Evolutionary conservation across 2,329 filamentous ascomycete genomes (phyloP).

Genomic region (Talaromyces sp.): DNA sequence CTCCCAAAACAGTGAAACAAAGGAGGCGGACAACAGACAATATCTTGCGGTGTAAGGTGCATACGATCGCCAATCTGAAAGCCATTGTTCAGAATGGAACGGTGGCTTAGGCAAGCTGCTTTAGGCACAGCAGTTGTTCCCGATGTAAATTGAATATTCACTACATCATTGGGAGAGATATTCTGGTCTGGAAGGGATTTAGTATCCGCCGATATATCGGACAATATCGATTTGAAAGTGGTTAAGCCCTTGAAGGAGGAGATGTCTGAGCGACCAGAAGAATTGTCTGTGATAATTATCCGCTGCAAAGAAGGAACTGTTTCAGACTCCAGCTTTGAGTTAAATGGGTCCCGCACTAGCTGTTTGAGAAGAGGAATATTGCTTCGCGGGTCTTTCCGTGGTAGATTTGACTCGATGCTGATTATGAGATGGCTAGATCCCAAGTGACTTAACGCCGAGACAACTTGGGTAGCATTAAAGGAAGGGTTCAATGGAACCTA

Average conservation of each 20-base stretch:
- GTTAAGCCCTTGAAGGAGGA: constrained; percentile 47
- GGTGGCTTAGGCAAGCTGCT: constrained; percentile 85
- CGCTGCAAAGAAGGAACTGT: constrained; percentile 69
- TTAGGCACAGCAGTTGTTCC: constrained; percentile 93
- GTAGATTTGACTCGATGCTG: constrained; percentile 82
- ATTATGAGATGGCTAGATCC: constrained; percentile 74
- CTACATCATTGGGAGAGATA: constrained; percentile 67
- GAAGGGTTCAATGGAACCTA: constrained; percentile 86
- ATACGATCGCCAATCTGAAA: constrained; percentile 81
- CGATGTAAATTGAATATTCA: constrained; percentile 96
- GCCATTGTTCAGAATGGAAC: constrained; percentile 90
- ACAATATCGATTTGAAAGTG: constrained; percentile 51
- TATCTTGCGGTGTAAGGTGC: constrained; percentile 73
- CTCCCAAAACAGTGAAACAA: constrained; percentile 77
- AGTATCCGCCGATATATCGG: constrained; percentile 45
- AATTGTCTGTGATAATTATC: constrained; percentile 81
- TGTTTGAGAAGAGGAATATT: constrained; percentile 62
- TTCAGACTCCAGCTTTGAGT: constrained; percentile 53
- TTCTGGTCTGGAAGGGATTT: constrained; percentile 49
- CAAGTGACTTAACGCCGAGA: constrained; percentile 76
- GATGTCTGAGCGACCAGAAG: constrained; percentile 56
- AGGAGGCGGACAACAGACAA: constrained; percentile 66
- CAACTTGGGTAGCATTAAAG: constrained; percentile 79
- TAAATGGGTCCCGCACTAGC: constrained; percentile 53
- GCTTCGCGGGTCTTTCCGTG: constrained; percentile 63